A percentile compares a stretch with the other conserved stretches of the same genome.
These are phyloP conservation scores for Leccinum imitatum DNA, from an alignment of 768 basidiomycete species.

Conservation along the genomic window DNA sequence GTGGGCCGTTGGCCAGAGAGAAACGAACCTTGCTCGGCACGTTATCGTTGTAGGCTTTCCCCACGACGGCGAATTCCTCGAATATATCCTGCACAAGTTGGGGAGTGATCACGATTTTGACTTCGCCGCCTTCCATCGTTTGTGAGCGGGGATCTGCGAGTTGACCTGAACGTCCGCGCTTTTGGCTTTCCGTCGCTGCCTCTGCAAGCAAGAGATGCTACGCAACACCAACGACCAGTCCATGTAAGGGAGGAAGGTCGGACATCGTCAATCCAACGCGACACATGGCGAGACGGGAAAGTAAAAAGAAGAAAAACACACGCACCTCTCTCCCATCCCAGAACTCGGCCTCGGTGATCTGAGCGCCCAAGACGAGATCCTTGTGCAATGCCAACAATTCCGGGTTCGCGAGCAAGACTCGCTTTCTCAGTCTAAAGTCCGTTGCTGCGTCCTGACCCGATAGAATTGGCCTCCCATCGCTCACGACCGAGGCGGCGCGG, in stretches of 20 bases:
- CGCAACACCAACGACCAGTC: not conserved
- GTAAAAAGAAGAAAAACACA: not conserved
- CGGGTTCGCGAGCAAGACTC: constrained; percentile 73
- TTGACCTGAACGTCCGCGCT: constrained; percentile 80
- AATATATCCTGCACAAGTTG: constrained; percentile 95
- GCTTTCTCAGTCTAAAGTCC: constrained; percentile 75
- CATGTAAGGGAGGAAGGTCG: not conserved
- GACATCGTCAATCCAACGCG: not conserved
- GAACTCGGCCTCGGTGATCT: constrained; percentile 91
- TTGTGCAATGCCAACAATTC: constrained; percentile 81
- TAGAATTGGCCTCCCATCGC: constrained; percentile 53
- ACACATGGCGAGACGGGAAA: not conserved
- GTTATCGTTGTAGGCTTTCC: constrained; percentile 88
- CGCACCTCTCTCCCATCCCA: constrained; percentile 94
- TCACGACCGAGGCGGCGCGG: constrained; percentile 62
- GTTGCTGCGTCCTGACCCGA: constrained; percentile 56
- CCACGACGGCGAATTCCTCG: constrained; percentile 95
- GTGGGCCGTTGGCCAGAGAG: not conserved
- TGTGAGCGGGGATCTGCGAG: constrained; percentile 88
- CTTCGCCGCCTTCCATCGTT: constrained; percentile 78
- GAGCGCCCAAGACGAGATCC: constrained; percentile 81
- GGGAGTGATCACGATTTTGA: constrained; percentile 87
- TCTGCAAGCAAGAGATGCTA: constrained; percentile 79
- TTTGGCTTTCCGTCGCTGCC: constrained; percentile 68
- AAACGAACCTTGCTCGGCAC: constrained; percentile 74